Base-by-base conservation (phyloP, 2,329 filamentous ascomycete genomes). In the Botrytis galanthina region DNA sequence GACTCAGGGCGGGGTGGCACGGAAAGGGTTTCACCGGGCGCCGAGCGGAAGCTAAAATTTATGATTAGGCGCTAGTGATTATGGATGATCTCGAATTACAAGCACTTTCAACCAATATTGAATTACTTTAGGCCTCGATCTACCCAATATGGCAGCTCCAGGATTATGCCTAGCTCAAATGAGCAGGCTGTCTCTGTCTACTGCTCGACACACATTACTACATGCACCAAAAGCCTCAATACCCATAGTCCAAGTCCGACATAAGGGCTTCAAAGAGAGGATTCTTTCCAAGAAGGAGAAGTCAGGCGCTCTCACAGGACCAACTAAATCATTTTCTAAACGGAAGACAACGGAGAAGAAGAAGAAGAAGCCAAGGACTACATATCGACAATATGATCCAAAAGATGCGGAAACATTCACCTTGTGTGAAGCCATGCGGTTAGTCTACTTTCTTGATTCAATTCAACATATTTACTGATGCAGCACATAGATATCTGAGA, bases 341-440 rank as follows among this genome's bases (percentile, higher is more conserved):
- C 80, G 80, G 73, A 82, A 82, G 73, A 77, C 75, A 59, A 76
- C 79, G 12, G 77, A 76, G 59, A 74, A 76, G 70, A 81, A 82
- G 76, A 78, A 80, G 71, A 81, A 78, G 75, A 80, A 82, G 76
- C 72, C 76, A 22, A 78, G 79, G 44, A 80, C 79, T 18, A 73
- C 77, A 26, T 83, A 78, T 75, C 77, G 77, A 71, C 78, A 82
- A 75, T 81, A 80, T 75, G 79, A 83, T 77, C 75, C 82, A 73
- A 80, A 77, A 61, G 78, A 79, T 67, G 75, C 76, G 37, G 86
- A 93, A 51, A 91, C 93, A 80, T 97, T 92, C 80, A 89, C 94
- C 0, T 86, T 99, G 46, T 92, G 93, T 77, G 96, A 99, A 85
- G 97, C 96, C 26, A 96, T 99, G 90, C 90, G 95, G 93, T 94